Percentiles rank a stretch among this genome's conserved stretches.
These are phyloP conservation scores for Rhodosporidiobolus odoratus DNA, from an alignment of 768 basidiomycete species.

Conservation along the genomic window DNA sequence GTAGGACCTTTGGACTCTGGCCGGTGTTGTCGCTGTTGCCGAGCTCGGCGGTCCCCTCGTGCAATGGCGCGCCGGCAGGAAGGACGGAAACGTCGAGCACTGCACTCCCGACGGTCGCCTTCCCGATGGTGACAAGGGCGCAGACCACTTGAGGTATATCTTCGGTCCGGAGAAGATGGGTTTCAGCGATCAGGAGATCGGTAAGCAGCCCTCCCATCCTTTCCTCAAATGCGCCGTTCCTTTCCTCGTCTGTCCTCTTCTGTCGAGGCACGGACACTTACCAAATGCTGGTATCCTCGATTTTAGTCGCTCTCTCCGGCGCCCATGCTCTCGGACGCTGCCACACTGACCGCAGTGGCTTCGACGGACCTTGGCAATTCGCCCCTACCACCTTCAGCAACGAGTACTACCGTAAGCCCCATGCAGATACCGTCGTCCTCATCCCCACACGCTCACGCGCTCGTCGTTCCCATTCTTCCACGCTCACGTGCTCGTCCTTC, in stretches of 20 bases:
- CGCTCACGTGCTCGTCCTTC: no score
- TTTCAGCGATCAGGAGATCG: conserved; percentile 96
- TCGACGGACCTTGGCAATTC: conserved; percentile 70
- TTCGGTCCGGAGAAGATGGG: conserved; percentile 78
- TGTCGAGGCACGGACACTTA: not conserved
- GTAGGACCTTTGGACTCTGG: conserved; percentile 58
- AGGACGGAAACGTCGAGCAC: conserved; percentile 64
- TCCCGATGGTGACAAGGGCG: conserved; percentile 70
- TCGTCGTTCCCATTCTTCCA: conserved; percentile 82
- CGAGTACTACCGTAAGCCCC: conserved; percentile 37
- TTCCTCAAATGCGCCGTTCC: not conserved
- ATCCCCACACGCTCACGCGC: no score
- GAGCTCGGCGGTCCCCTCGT: conserved; percentile 90
- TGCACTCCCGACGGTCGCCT: conserved; percentile 58
- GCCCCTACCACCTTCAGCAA: conserved; percentile 21
- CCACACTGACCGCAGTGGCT: conserved; percentile 78
- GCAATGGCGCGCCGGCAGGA: conserved; percentile 87
- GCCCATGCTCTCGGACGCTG: conserved; percentile 95
- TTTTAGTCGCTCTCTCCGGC: conserved; percentile 59
- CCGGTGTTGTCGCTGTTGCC: conserved; percentile 78
- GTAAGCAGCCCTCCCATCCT: conserved; percentile 60
- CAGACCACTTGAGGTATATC: conserved; percentile 76
- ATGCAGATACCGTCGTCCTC: no score
- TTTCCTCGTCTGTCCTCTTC: not conserved
- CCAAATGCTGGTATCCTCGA: no score